phyloP scores from a whole-genome alignment of 257 asterid genomes.

The Rehmannia glutinosa region DNA sequence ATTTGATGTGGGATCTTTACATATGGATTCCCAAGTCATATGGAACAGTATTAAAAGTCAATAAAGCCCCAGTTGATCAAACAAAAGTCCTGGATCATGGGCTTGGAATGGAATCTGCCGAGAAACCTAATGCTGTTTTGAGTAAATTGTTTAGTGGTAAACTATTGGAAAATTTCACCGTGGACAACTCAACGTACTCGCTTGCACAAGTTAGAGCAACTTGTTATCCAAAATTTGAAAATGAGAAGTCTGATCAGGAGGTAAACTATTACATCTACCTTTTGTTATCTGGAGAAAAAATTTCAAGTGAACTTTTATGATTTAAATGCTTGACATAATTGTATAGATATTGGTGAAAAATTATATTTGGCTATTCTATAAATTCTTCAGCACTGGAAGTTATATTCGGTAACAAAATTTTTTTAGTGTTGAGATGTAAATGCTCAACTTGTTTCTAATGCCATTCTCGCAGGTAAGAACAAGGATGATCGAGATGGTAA shows the following conservation, averaged over 20 bases:
- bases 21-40: no score
- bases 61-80: conserved; percentile 32
- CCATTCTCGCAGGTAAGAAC: conserved; percentile 55
- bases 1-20: no score
- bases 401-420: neutral
- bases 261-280: conserved; percentile 32
- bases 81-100: conserved; percentile 14
- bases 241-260: conserved; percentile 97
- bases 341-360: neutral
- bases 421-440: conserved; percentile 13
- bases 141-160: conserved; percentile 52
- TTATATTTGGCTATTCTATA: neutral
- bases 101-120: conserved; percentile 35
- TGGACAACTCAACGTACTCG: conserved; percentile 72
- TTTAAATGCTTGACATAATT: conserved; percentile 4
- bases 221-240: conserved; percentile 96
- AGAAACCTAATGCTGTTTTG: conserved; percentile 35
- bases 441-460: conserved; percentile 9
- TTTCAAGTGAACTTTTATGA: conserved; percentile 13
- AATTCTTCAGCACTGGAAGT: conserved; percentile 9
- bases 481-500: conserved; percentile 89
- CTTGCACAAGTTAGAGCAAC: conserved; percentile 84
- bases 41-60: conserved; percentile 43
- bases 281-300: conserved; percentile 6
- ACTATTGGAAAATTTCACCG: conserved; percentile 57